Evolutionary conservation across 495 filamentous ascomycete species (phyloP), one percentile per base, ranked within the genome.

Genomic region (Pyrenopolyporus hunteri): DNA sequence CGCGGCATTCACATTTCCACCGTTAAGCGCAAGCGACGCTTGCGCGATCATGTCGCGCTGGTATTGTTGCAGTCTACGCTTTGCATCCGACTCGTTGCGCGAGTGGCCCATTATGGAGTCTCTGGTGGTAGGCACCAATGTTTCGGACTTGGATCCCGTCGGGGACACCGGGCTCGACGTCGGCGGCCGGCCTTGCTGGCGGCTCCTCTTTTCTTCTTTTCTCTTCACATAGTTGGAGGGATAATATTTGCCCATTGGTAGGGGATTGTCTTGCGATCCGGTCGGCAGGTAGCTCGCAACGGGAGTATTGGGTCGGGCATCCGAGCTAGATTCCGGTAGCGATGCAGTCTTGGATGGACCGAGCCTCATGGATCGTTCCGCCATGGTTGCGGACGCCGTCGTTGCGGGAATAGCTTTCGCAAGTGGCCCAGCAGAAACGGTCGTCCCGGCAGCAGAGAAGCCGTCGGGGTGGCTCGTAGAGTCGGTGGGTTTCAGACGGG

Each of bases 31-130:
- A 23, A 78, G 61, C 6, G 76, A 73, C 13, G 82, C 81, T 32
- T 84, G 82, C 2, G 77, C 75, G 23, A 87, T 79, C 71, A 87
- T 84, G 43, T 87, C 83, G 43, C 81, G 70, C 63, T 86, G 84
- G 62, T 87, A 87, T 33, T 87, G 79, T 28, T 82, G 77, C 3
- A 87, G 51, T 23, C 80, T 74, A 16, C 74, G 69, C 55, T 79
- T 77, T 11, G 77, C 77, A 14, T 82, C 82, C 4, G 75, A 76
- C 7, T 72, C 75, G 36, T 66, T 74, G 19, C 73, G 78, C 8
- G 44, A 43, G 46, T 70, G 73, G 10, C 57, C 54, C 20, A 44
- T 45, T 2, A 49, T 32, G 37, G 56, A 19, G 11, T 66, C 62
- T 35, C 57, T 45, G 2, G 66, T 43, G 13, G 56, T 69, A 3